These are phyloP conservation scores for Taiozyma sp. DNA, from an alignment of 1,139 yeast genomes.

Conservation along the genomic window DNA sequence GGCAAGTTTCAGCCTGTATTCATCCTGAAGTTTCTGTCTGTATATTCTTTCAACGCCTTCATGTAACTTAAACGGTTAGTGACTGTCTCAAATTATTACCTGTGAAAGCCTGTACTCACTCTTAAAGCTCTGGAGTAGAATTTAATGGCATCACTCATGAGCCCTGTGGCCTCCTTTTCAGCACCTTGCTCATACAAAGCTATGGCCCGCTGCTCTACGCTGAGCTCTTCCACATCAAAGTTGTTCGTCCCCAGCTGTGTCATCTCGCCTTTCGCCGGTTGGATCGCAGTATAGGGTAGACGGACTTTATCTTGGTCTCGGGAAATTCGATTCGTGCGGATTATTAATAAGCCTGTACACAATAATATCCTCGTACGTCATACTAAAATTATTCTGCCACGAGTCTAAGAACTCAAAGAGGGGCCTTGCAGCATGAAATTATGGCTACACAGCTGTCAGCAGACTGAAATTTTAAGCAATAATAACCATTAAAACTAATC, in stretches of 20 bases:
- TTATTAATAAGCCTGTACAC: background rate
- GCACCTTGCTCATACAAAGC: conserved; percentile 65
- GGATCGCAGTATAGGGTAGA: background rate
- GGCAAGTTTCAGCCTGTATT: conserved; percentile 21
- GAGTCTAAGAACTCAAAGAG: too few species aligned
- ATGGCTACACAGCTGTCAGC: background rate
- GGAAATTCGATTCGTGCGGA: background rate
- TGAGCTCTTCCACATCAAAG: conserved; percentile 8
- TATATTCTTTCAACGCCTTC: conserved; percentile 67
- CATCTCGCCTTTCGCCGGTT: background rate
- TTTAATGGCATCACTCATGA: conserved; percentile 75
- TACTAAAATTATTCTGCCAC: too few species aligned
- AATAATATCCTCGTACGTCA: background rate
- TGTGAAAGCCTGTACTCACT: conserved; percentile 13
- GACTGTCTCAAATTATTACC: background rate
- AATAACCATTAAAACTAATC: background rate
- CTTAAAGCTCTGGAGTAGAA: conserved; percentile 70
- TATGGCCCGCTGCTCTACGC: conserved; percentile 40
- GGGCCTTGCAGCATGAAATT: too few species aligned
- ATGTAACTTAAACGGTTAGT: conserved; percentile 32
- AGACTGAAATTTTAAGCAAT: background rate
- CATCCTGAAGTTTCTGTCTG: conserved; percentile 42
- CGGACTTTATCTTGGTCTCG: background rate
- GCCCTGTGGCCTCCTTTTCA: conserved; percentile 67
- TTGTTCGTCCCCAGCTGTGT: background rate